Evolutionary conservation across 768 basidiomycete species (phyloP).

Genomic region (Termitomyces sp.): DNA sequence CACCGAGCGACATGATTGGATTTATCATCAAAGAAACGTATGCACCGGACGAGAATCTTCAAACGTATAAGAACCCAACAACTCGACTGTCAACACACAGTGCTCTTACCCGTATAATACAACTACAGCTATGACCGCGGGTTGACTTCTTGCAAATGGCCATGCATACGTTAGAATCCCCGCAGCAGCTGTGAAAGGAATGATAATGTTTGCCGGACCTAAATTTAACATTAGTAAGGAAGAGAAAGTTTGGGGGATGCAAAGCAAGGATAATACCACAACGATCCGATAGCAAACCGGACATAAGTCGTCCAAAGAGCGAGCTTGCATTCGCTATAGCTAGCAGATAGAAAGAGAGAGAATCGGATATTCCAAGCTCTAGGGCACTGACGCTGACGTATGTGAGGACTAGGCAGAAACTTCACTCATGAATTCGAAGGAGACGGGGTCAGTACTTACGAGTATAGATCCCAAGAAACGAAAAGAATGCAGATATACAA

Average conservation of each 20-base stretch:
- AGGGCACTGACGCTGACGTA: constrained; percentile 60
- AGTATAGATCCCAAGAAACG: constrained; percentile 69
- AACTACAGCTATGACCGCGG: constrained; percentile 44
- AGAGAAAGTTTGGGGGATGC: not conserved
- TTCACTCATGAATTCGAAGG: constrained; percentile 23
- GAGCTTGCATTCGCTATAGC: constrained; percentile 66
- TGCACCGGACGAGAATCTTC: constrained; percentile 55
- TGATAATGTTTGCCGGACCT: constrained; percentile 69
- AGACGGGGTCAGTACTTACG: constrained; percentile 24
- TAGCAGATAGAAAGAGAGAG: constrained; percentile 59
- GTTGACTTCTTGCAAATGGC: constrained; percentile 52
- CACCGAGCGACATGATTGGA: constrained; percentile 59
- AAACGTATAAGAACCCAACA: not conserved
- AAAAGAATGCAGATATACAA: constrained; percentile 47
- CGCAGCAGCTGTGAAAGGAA: constrained; percentile 51
- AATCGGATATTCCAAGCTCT: constrained; percentile 36
- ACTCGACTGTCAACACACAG: not conserved
- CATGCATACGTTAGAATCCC: constrained; percentile 61
- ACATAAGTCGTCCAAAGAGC: constrained; percentile 50
- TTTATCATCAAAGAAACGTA: constrained; percentile 51
- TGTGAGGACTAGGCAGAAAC: constrained; percentile 48
- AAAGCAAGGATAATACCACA: constrained; percentile 31
- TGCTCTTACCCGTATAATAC: constrained; percentile 54
- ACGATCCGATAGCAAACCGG: constrained; percentile 50
- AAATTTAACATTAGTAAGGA: not conserved